Evolutionary conservation across 1,139 yeast species (phyloP).

Genomic region (Saccharomycopsis hybrid): DNA sequence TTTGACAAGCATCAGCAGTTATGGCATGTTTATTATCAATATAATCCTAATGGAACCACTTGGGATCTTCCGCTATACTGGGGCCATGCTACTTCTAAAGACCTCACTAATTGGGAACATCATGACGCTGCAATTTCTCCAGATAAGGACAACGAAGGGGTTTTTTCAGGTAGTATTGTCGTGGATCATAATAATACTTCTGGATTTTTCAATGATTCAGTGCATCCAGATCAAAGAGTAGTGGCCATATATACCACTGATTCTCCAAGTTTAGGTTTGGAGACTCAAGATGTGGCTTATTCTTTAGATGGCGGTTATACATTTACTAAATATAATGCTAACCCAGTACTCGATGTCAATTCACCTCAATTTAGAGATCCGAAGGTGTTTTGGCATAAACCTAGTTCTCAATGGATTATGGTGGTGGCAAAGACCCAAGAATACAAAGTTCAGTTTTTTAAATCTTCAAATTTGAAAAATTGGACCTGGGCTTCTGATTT

Average conservation of each 20-base stretch:
- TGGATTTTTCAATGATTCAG: constrained; percentile 29
- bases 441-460: constrained; percentile 30
- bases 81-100: constrained; percentile 34
- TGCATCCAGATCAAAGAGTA: constrained; percentile 29
- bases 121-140: constrained; percentile 30
- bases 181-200: constrained; percentile 33
- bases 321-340: constrained; percentile 28
- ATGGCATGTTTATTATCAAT: constrained; percentile 34
- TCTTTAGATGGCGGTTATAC: constrained; percentile 34
- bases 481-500: constrained; percentile 32
- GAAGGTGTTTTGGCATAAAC: constrained; percentile 34
- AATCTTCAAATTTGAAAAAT: constrained; percentile 28
- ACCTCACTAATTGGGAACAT: constrained; percentile 31
- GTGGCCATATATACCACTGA: constrained; percentile 34
- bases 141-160: constrained; percentile 27
- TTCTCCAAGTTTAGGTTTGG: constrained; percentile 21
- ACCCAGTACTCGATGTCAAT: constrained; percentile 32
- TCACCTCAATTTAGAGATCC: constrained; percentile 35
- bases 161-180: constrained; percentile 33
- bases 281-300: constrained; percentile 32
- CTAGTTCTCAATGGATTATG: constrained; percentile 33
- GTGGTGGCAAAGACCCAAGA: constrained; percentile 31
- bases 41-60: constrained; percentile 28
- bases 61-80: constrained; percentile 31
- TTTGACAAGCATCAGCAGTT: constrained; percentile 24